A percentile compares a stretch with the other conserved stretches of the same genome.
Conservation (phyloP, 2,329 filamentous ascomycete species). For the Decorospora gaudefroyi region DNA sequence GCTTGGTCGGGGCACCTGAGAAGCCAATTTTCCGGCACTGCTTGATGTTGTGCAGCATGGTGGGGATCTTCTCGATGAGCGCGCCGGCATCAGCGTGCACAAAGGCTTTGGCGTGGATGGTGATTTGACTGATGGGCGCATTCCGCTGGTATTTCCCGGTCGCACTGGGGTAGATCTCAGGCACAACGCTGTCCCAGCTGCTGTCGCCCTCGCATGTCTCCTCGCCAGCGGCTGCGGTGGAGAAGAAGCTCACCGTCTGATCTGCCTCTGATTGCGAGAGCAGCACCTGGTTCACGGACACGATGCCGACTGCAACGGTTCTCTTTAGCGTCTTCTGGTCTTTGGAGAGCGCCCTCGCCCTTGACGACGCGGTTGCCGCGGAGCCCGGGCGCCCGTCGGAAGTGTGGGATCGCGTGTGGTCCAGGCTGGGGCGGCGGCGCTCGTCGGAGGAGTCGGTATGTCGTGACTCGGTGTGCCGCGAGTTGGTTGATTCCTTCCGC, state of each 20-base stretch:
- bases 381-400: conserved; percentile 38
- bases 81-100: conserved; percentile 74
- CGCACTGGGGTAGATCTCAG: conserved; percentile 66
- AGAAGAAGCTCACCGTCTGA: conserved; percentile 77
- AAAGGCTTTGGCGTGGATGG: conserved; percentile 79
- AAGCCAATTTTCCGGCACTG: conserved; percentile 92
- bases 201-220: conserved; percentile 56
- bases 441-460: conserved; percentile 24
- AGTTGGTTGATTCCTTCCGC: conserved; percentile 51
- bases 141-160: conserved; percentile 77
- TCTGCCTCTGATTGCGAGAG: conserved; percentile 73
- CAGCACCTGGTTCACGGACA: conserved; percentile 76
- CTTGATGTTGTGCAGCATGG: conserved; percentile 76
- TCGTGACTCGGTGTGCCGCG: conserved; percentile 22
- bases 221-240: conserved; percentile 56
- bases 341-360: conserved; percentile 36
- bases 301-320: conserved; percentile 74
- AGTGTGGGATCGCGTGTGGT: conserved; percentile 28
- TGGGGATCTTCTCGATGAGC: conserved; percentile 85
- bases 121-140: conserved; percentile 72
- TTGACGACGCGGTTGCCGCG: conserved; percentile 33
- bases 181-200: conserved; percentile 74
- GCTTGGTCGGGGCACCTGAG: conserved; percentile 83
- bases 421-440: conserved; percentile 29
- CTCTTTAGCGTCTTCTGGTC: conserved; percentile 64